Evolutionary conservation across 352 stramenopile genomes (phyloP), one percentile per base, ranked within the genome.

Genomic region (Phytopythium oedochilum): DNA sequence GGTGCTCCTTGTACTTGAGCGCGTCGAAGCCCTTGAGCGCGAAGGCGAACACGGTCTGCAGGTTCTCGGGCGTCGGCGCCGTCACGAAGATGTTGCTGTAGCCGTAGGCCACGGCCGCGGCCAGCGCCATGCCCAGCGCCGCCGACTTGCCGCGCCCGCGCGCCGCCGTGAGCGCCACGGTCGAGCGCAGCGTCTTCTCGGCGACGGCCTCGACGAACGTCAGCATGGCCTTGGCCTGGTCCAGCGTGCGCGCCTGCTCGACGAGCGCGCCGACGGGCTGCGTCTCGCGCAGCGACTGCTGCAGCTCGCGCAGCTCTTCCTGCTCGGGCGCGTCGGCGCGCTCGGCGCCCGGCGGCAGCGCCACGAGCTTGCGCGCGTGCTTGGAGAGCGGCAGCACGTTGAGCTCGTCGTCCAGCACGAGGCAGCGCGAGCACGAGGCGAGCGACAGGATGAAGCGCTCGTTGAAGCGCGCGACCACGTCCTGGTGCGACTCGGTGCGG

Each of bases 391-490:
- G 97, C 49, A 99, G 82, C 52, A 99, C 96, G 75, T 99, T 99
- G 56, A 99, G 83, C 73, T 99, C 97, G 65, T 99, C 97, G 61
- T 99, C 97, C 52, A 98, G 92, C 34, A 99, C 96, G 39, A 99
- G 81, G 73, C 96, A 99, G 71, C 92, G 96, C 36, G 84, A 75
- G 73, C 94, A 98, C 29, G 95, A 92, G 2, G 82, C 86, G 35
- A 99, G 78, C 36, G 92, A 98, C 2, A 99, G 80, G 64, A 99
- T 98, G 63, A 99, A 99, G 55, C 97, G 91, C 79, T 99, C 97
- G 74, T 99, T 99, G 70, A 99, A 99, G 44, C 97, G 82, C 47
- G 97, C 95, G 44, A 99, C 91, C 4, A 99, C 80, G 68, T 98
- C 94, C 64, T 96, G 77, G 68, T 97, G 89, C 31, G 89, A 94